phyloP scores from a whole-genome alignment of 2,329 filamentous ascomycete species.

The Colletotrichum sansevieriae region DNA sequence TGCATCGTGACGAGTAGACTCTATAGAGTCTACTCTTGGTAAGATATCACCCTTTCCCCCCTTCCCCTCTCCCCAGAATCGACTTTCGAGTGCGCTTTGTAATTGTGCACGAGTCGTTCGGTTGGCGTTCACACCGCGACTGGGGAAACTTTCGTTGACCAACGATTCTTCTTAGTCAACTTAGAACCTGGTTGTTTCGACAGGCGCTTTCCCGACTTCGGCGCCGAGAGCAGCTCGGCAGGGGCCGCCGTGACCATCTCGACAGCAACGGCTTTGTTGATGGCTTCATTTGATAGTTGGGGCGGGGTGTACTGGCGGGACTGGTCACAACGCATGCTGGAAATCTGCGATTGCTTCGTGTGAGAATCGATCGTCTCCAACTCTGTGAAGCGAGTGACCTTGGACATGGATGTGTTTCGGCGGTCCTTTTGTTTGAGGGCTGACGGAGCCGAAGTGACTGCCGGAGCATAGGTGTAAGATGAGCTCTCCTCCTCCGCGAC shows the following conservation, averaged over 20 bases:
- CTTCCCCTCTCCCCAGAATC: neutral
- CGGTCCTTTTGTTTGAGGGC: slow-evolving; percentile 43
- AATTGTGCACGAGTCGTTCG: neutral
- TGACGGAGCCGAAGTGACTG: slow-evolving; percentile 17
- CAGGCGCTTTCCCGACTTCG: slow-evolving; percentile 46
- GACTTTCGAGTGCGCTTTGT: neutral
- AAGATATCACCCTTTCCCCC: neutral
- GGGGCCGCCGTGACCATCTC: slow-evolving; percentile 29
- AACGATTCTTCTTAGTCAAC: slow-evolving; percentile 49
- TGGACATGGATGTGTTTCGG: slow-evolving; percentile 42
- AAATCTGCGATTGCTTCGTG: slow-evolving; percentile 38
- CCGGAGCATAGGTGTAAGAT: slow-evolving; percentile 25
- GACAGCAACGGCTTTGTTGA: slow-evolving; percentile 43
- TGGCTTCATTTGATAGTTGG: slow-evolving; percentile 39
- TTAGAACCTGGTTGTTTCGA: slow-evolving; percentile 50
- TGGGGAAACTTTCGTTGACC: slow-evolving; percentile 46
- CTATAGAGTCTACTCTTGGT: neutral
- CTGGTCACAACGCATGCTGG: slow-evolving; percentile 19
- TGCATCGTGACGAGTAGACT: neutral
- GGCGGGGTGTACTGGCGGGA: slow-evolving; percentile 34
- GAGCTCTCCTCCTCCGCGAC: slow-evolving; percentile 29
- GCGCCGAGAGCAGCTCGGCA: slow-evolving; percentile 9
- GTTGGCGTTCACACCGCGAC: slow-evolving; percentile 46
- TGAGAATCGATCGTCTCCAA: slow-evolving; percentile 50
- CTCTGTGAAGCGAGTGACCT: slow-evolving; percentile 48